Base-by-base conservation (phyloP, 2,329 filamentous ascomycete species). In the Colletotrichum sp. region DNA sequence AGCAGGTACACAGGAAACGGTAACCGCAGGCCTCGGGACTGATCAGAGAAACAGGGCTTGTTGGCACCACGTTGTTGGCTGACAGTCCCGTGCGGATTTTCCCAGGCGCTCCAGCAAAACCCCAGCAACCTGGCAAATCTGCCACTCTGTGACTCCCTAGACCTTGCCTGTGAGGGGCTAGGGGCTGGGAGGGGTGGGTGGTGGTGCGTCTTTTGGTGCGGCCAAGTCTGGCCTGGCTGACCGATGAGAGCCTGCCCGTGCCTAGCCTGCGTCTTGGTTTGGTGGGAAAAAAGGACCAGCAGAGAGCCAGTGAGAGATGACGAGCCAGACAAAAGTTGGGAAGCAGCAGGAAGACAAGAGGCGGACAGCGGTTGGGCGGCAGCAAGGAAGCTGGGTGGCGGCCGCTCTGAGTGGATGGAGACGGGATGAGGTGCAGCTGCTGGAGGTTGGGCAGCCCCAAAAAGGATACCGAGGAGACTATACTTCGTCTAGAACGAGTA, bases 61-160 rank as follows among this genome's bases (percentile, higher is more conserved):
- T 65, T 77, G 79, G 79, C 77, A 78, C 79, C 80, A 81, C 80
- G 77, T 77, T 79, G 79, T 80, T 81, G 80, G 80, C 80, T 78
- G 79, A 76, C 72, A 80, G 79, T 78, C 78, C 79, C 78, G 65
- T 55, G 75, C 58, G 34, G 62, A 48, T 58, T 68, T 71, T 73
- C 75, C 43, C 55, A 75, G 66, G 66, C 67, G 76, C 70, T 78
- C 73, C 43, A 72, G 52, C 21, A 56, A 75, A 67, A 72, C 69
- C 72, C 69, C 56, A 64, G 68, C 72, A 75, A 72, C 72, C 62
- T 72, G 55, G 69, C 24, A 58, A 66, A 66, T 55, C 43, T 75
- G 61, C 68, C 61, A 61, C 67, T 70, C 66, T 68, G 36, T 72
- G 21, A 61, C 67, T 68, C 60, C 72, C 55, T 66, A 66, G 61